Evolutionary conservation across 2,329 filamentous ascomycete genomes (phyloP), one percentile per base, ranked within the genome.

Genomic region (Rhynchosporium agropyri): DNA sequence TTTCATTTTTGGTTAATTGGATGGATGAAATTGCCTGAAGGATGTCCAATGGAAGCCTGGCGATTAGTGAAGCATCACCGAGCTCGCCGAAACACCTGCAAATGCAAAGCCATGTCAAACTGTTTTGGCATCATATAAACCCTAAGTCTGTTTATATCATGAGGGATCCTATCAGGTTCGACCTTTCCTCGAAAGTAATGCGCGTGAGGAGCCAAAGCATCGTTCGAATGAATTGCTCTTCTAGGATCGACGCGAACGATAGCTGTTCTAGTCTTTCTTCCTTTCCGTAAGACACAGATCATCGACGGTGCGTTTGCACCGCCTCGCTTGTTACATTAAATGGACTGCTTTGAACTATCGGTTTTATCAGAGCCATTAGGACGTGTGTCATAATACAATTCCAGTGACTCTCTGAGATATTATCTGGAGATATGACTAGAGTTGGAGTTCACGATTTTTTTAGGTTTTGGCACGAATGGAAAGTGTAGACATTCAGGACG

Each of bases 1-100:
- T 97, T 74, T 95, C 95, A 92, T 15, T 76, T 96, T 61, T 92
- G 93, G 6, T 92, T 92, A 0, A 78, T 64, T 5, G 71, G 71
- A 15, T 56, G 66, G 38, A 65, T 70, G 26, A 92, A 92, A 0
- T 91, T 91, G 26, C 89, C 81, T 2, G 83, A 88, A 66, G 85
- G 90, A 36, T 84, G 84, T 6, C 79, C 80, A 2, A 78, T 88
- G 77, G 82, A 86, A 57, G 83, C 83, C 64, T 72, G 64, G 85
- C 84, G 38, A 71, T 73, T 28, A 73, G 71, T 61, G 68, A 70
- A 20, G 69, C 72, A 46, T 72, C 72, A 49, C 69, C 26, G 72
- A 74, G 56, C 72, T 73, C 45, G 67, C 67, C 20, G 57, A 71
- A 69, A 61, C 55, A 50, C 31, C 36, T 55, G 49, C 26, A 31